Evolutionary conservation across 2,329 filamentous ascomycete species (phyloP).

Genomic region (Rhynchosporium graminicola): DNA sequence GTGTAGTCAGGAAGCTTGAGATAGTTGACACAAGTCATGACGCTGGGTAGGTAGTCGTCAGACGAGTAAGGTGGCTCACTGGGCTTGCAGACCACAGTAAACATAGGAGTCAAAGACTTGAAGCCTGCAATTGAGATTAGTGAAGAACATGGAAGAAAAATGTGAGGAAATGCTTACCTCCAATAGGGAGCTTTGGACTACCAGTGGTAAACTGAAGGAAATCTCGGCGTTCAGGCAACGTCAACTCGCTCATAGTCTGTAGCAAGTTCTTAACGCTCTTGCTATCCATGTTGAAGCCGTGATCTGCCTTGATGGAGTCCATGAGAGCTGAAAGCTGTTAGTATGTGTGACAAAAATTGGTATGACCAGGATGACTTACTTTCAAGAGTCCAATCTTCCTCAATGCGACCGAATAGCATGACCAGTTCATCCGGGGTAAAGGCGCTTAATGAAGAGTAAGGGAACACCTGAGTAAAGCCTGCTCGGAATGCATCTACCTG

Average conservation of each 20-base stretch:
- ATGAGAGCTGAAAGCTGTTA: conserved; percentile 67
- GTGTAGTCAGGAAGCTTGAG: conserved; percentile 96
- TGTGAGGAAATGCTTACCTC: conserved; percentile 63
- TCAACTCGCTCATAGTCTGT: conserved; percentile 90
- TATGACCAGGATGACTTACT: conserved; percentile 60
- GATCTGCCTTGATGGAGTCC: conserved; percentile 98
- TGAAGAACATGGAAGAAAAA: neutral
- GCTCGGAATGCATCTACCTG: conserved; percentile 89
- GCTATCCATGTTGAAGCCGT: conserved; percentile 98
- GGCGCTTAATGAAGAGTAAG: conserved; percentile 85
- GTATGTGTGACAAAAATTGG: conserved; percentile 18
- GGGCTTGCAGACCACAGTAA: conserved; percentile 98
- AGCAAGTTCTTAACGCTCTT: conserved; percentile 90
- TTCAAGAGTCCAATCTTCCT: conserved; percentile 97
- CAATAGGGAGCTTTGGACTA: conserved; percentile 96
- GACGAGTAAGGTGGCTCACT: conserved; percentile 90
- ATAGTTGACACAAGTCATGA: conserved; percentile 99
- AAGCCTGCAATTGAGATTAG: conserved; percentile 66
- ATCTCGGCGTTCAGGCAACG: conserved; percentile 73
- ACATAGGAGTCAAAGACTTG: conserved; percentile 95
- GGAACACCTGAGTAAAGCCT: conserved; percentile 95
- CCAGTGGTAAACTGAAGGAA: conserved; percentile 98
- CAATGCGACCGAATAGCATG: conserved; percentile 86
- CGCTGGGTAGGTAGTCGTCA: conserved; percentile 97
- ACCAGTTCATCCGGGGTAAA: conserved; percentile 96